Percentiles rank a stretch among this genome's conserved stretches.
Evolutionary conservation across 768 basidiomycete genomes (phyloP).

Genomic region (Lenzites betulinus): DNA sequence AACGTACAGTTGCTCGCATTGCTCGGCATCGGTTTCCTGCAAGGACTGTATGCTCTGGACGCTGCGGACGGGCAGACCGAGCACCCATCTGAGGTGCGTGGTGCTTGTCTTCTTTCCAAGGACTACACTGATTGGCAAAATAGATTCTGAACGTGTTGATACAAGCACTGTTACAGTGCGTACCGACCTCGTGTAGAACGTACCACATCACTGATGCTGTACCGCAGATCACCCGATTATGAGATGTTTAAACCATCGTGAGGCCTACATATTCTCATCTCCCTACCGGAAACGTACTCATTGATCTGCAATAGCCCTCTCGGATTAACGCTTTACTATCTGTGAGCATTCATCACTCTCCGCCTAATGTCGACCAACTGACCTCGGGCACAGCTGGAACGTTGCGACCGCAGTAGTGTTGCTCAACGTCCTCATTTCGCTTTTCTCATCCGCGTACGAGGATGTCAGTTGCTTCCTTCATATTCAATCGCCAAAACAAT

Average conservation of each 20-base stretch:
- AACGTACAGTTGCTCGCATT: constrained; percentile 69
- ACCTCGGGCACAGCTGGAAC: constrained; percentile 61
- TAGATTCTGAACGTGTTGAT: constrained; percentile 73
- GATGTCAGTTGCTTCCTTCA: constrained; percentile 45
- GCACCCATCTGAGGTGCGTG: constrained; percentile 46
- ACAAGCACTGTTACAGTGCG: constrained; percentile 82
- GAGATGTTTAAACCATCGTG: constrained; percentile 56
- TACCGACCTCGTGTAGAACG: background rate
- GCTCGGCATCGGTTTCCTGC: constrained; percentile 80
- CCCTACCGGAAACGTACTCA: background rate
- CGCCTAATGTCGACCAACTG: background rate
- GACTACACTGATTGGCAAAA: background rate
- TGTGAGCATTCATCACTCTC: constrained; percentile 48
- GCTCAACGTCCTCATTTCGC: constrained; percentile 92
- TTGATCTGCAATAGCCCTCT: constrained; percentile 25
- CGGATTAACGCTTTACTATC: constrained; percentile 75
- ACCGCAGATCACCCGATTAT: constrained; percentile 64
- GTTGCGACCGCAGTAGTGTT: constrained; percentile 80
- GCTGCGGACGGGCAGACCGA: constrained; percentile 82
- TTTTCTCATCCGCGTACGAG: constrained; percentile 90
- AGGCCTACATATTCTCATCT: background rate
- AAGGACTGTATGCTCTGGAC: constrained; percentile 88
- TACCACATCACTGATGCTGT: background rate
- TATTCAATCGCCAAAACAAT: background rate
- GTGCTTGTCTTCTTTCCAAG: background rate